Evolutionary conservation across 805 yeast species (phyloP), one percentile per base, ranked within the genome.

Genomic region (Zygotorulaspora chibaensis): DNA sequence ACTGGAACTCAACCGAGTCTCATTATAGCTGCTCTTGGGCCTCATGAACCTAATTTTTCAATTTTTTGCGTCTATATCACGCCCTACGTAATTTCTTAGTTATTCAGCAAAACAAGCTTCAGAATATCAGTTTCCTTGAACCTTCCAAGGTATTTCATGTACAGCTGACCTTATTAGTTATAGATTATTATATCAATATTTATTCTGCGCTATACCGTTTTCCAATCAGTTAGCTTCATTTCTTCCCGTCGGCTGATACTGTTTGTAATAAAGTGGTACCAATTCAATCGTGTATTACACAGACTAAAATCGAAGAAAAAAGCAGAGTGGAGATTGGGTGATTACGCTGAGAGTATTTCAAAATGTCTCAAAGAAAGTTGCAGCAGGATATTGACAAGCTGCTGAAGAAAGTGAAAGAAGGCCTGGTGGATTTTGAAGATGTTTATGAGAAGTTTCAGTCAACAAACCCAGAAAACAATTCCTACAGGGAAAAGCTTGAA

Each of bases 401-500:
- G 59, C 78, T 85, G 69, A 88, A 93, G 67, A 88, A 93, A 66
- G 95, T 93, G 44, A 79, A 82, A 47, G 99, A 91, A 71, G 99
- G 99, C 8, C 76, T 91, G 35, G 81, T 78, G 43, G 84, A 81
- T 50, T 91, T 91, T 61, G 96, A 91, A 60, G 82, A 77, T 43
- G 80, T 87, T 28, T 85, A 91, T 60, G 96, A 87, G 35, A 91
- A 91, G 68, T 79, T 91, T 33, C 84, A 81, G 66, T 75, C 76
- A 41, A 80, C 95, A 40, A 90, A 88, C 52, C 59, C 67, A 3
- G 48, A 54, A 17, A 84, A 84, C 57, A 84, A 80, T 53, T 81
- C 96, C 2, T 96, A 90, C 64, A 86, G 91, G 70, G 98, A 91
- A 64, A 91, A 91, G 66, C 75, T 93, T 47, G 99, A 93, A 65